Conservation (phyloP, 2,329 filamentous ascomycete species). For the Cordyceps farinosa region DNA sequence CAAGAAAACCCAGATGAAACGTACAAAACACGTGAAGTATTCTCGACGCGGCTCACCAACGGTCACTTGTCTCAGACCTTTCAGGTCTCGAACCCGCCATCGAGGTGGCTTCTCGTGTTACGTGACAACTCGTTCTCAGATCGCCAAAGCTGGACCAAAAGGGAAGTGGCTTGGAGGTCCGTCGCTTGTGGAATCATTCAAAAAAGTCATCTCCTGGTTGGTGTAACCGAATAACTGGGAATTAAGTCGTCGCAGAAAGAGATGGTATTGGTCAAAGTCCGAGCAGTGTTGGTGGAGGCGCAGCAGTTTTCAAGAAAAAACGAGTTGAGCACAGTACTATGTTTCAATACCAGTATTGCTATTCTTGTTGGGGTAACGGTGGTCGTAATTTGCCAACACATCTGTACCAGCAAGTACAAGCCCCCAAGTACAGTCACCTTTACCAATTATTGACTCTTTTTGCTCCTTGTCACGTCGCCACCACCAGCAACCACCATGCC, state of each 20-base stretch:
- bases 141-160: neutral
- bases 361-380: neutral
- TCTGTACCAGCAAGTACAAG: neutral
- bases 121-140: neutral
- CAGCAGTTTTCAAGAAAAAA: neutral
- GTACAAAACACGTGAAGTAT: neutral
- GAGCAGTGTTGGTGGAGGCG: neutral
- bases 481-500: constrained; percentile 32
- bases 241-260: neutral
- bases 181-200: neutral
- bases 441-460: neutral
- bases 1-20: neutral
- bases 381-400: neutral
- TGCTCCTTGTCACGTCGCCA: neutral
- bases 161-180: neutral
- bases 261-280: neutral
- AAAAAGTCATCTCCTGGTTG: neutral
- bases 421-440: neutral
- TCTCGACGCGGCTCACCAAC: neutral
- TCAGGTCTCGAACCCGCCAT: neutral
- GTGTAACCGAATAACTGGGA: neutral
- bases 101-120: neutral
- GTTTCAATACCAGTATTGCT: neutral
- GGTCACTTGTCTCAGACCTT: neutral
- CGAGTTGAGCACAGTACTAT: neutral